Evolutionary conservation across 179 eudicot species (phyloP).

Genomic region (Beta lomatogona): DNA sequence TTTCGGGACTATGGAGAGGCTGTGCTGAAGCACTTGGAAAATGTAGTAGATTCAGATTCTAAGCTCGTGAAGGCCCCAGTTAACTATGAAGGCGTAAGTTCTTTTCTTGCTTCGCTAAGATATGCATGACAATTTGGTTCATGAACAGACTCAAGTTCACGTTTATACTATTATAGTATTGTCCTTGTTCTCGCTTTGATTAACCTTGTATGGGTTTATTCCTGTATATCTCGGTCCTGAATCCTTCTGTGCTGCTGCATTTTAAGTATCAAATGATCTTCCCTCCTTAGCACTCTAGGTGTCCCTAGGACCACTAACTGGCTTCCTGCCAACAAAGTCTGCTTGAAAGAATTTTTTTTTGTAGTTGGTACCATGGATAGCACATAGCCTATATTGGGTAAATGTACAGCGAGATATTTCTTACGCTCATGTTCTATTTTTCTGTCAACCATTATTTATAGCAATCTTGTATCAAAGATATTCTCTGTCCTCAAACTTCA

Average conservation of each 20-base stretch:
- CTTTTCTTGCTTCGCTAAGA: background rate
- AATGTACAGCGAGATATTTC: background rate
- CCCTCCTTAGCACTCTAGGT: background rate
- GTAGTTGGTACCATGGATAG: background rate
- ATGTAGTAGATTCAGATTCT: conserved; percentile 57
- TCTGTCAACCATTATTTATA: background rate
- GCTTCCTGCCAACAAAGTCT: background rate
- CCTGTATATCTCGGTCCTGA: background rate
- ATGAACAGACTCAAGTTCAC: background rate
- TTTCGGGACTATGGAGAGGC: conserved; percentile 94
- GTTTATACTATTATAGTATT: background rate
- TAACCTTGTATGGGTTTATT: background rate
- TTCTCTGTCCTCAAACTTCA: background rate
- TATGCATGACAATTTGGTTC: background rate
- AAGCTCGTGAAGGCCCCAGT: conserved; percentile 84
- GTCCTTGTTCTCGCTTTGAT: background rate
- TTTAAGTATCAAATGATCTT: background rate
- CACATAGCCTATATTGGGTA: background rate
- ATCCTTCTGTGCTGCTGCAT: background rate
- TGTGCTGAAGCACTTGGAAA: conserved; percentile 77
- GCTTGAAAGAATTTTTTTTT: background rate
- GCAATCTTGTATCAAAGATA: background rate
- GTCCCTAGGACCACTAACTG: background rate
- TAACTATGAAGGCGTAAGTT: conserved; percentile 95
- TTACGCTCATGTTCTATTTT: background rate